Base-by-base conservation (phyloP, 2,329 filamentous ascomycete genomes). In the Samsoniella hepiali region DNA sequence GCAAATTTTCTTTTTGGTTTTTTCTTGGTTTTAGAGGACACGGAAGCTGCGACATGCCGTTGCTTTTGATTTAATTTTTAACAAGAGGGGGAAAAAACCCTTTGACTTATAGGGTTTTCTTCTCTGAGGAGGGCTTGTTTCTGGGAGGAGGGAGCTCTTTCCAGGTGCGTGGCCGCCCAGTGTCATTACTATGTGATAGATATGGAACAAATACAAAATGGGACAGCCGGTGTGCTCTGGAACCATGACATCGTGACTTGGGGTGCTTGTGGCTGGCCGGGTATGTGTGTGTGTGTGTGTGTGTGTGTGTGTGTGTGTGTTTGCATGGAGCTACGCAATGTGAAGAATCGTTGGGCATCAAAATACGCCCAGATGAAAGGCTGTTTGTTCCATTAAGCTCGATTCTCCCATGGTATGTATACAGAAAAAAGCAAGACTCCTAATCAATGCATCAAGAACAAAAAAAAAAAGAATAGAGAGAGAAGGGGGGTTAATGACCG, bases 101-200 rank as follows among this genome's bases (percentile, higher is more conserved):
- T 17, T 22, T 22, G 38, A 40, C 38, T 15, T 40, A 8, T n/a
- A 62, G 61, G 63, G 54, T 55, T 27, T 36, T 22, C 22, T 22
- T 22, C 22, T 22, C 49, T 38, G 62, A 50, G 22, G 42, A 42
- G 44, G 50, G 17, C 50, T 45, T 64, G 31, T 55, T 54, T 34
- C 15, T 44, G 42, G 44, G 34, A 34, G 44, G 54, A 31, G 17
- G n/a, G 38, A 53, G 3, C 5, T 34, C 22, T 36, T 27, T 6
- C 29, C 47, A 32, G 34, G 54, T 58, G 54, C 53, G 34, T 65
- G 49, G 22, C 56, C 55, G 55, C 47, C 22, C 56, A 59, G 63
- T 58, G 58, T 63, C 38, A 54, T 62, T 63, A 63, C 59, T 62
- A 62, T 53, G 53, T 56, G 58, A 62, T 64, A 64, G 50, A 64